Evolutionary conservation across 192 early-diverging fungal species (phyloP).

Genomic region (Paraglomus occultum): DNA sequence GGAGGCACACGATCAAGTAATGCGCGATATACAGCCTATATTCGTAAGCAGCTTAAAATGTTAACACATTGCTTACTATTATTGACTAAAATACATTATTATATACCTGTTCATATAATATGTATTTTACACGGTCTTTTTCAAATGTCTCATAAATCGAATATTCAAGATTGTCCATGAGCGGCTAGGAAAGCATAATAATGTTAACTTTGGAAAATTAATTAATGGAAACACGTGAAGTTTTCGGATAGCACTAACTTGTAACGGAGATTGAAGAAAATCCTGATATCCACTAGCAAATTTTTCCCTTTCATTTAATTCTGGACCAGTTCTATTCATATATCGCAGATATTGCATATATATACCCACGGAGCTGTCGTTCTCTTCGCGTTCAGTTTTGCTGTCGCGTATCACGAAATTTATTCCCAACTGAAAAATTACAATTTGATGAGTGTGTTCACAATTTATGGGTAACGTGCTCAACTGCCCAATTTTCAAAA

Average conservation of each 20-base stretch:
- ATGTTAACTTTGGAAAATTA: background rate
- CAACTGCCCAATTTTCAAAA: background rate
- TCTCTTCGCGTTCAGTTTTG: slow-evolving; percentile 32
- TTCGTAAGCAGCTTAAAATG: slow-evolving; percentile 31
- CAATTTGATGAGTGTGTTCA: background rate
- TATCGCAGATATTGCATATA: slow-evolving; percentile 82
- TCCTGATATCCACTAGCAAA: slow-evolving; percentile 90
- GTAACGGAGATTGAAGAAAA: slow-evolving; percentile 79
- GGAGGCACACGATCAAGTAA: slow-evolving; percentile 49
- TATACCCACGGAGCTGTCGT: slow-evolving; percentile 41
- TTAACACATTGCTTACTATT: slow-evolving; percentile 31
- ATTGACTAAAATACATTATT: slow-evolving; percentile 3
- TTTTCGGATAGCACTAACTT: slow-evolving; percentile 25
- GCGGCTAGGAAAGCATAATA: slow-evolving; percentile 55
- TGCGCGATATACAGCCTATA: slow-evolving; percentile 52
- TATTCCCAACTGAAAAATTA: slow-evolving; percentile 35
- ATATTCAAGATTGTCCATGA: slow-evolving; percentile 94
- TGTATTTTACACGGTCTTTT: slow-evolving; percentile 92
- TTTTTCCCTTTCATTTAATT: slow-evolving; percentile 59
- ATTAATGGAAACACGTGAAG: background rate
- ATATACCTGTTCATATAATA: slow-evolving; percentile 76
- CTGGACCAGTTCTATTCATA: slow-evolving; percentile 62
- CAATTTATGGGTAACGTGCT: too few relatives aligned
- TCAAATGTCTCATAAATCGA: slow-evolving; percentile 97
- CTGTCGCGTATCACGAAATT: slow-evolving; percentile 37